phyloP scores from a whole-genome alignment of 1,284 basidiomycete species.

The Moesziomyces antarcticus region DNA sequence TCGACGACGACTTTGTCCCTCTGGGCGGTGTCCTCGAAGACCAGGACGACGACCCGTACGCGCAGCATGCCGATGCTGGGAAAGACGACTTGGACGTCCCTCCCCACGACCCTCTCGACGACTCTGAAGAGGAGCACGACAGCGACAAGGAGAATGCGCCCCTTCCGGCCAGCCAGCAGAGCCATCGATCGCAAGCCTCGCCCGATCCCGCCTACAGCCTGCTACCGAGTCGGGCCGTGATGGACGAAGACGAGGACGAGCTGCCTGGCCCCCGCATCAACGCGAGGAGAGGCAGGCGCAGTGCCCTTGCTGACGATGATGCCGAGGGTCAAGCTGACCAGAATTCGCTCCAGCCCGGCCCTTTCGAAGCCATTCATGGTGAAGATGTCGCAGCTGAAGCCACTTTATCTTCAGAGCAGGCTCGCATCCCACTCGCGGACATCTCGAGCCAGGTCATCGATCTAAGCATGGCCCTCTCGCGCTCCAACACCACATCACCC shows the following conservation, averaged over 20 bases:
- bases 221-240: constrained; percentile 31
- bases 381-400: constrained; percentile 1
- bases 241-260: constrained; percentile 50
- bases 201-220: constrained; percentile 15
- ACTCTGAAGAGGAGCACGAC: constrained; percentile 37
- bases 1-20: constrained; percentile 25
- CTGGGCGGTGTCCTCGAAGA: constrained; percentile 29
- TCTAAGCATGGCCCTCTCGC: constrained; percentile 30
- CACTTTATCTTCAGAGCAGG: constrained; percentile 9
- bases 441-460: constrained; percentile 44
- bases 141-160: constrained; percentile 62
- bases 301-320: constrained; percentile 43
- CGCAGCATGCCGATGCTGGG: constrained; percentile 2
- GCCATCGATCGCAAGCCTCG: constrained; percentile 20
- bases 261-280: constrained; percentile 27
- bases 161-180: constrained; percentile 35
- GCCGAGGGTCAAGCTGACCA: constrained; percentile 27
- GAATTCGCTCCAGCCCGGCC: constrained; percentile 31
- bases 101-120: constrained; percentile 15
- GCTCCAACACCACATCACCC: constrained; percentile 32
- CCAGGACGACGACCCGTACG: constrained; percentile 3
- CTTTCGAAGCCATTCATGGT: constrained; percentile 21
- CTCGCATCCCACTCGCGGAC: constrained; percentile 33
- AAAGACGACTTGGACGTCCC: not conserved
- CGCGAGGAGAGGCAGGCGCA: constrained; percentile 20